Evolutionary conservation across 441 rosid genomes (phyloP).

Genomic region (Corymbia calophylla): DNA sequence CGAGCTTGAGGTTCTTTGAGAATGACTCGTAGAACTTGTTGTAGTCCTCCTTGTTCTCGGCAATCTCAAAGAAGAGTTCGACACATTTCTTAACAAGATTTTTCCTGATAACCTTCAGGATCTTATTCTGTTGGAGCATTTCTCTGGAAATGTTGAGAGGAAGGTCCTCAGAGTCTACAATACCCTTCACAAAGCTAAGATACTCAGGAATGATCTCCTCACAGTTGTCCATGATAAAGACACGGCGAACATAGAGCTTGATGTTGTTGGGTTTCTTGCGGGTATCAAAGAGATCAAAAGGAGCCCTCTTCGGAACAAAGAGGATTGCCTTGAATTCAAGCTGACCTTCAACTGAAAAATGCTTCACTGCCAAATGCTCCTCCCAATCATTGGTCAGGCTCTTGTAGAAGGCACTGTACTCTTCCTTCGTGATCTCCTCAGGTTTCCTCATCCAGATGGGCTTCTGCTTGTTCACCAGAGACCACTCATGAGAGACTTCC

Average conservation of each 20-base stretch:
- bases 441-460: slow-evolving; percentile 10
- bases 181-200: slow-evolving; percentile 6
- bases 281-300: slow-evolving; percentile 4
- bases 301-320: not conserved
- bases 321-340: slow-evolving; percentile 6
- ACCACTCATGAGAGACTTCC: slow-evolving; percentile 3
- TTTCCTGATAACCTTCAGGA: slow-evolving; percentile 4
- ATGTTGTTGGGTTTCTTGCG: slow-evolving; percentile 8
- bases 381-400: slow-evolving; percentile 7
- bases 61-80: slow-evolving; percentile 2
- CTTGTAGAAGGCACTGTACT: slow-evolving; percentile 3
- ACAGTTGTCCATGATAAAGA: slow-evolving; percentile 10
- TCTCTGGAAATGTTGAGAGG: slow-evolving; percentile 6
- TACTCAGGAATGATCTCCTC: slow-evolving; percentile 9
- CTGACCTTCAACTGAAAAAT: slow-evolving; percentile 4
- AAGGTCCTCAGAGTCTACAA: slow-evolving; percentile 2
- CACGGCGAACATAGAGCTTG: slow-evolving; percentile 3
- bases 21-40: slow-evolving; percentile 1
- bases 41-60: slow-evolving; percentile 8
- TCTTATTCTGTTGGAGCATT: slow-evolving; percentile 7
- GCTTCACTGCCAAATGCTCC: slow-evolving; percentile 7
- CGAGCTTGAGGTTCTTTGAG: slow-evolving; percentile 1
- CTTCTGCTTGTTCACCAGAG: slow-evolving; percentile 4
- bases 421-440: not conserved
- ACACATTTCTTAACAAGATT: slow-evolving; percentile 3